Evolutionary conservation across 2,329 filamentous ascomycete genomes (phyloP).

Genomic region (Curvularia hawaiiensis): DNA sequence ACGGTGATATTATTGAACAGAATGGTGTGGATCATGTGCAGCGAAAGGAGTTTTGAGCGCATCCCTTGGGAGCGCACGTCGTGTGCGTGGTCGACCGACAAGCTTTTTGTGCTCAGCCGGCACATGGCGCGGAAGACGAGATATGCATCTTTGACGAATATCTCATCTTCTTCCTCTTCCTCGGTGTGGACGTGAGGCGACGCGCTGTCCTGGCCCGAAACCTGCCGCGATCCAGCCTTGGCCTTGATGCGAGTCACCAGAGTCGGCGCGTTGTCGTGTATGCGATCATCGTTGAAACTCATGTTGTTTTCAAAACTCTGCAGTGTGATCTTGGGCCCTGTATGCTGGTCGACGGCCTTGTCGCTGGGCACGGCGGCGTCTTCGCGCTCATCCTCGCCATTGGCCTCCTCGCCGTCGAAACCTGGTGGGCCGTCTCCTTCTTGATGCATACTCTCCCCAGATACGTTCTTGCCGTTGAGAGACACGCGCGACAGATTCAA

Average conservation of each 20-base stretch:
- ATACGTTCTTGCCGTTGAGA: constrained; percentile 44
- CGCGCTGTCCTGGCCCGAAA: constrained; percentile 52
- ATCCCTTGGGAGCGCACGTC: constrained; percentile 94
- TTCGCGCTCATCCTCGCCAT: constrained; percentile 46
- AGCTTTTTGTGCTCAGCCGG: constrained; percentile 91
- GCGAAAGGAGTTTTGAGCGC: constrained; percentile 93
- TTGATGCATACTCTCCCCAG: constrained; percentile 39
- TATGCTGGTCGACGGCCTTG: constrained; percentile 53
- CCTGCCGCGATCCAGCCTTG: constrained; percentile 48
- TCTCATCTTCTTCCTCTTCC: constrained; percentile 82
- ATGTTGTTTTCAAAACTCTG: constrained; percentile 72
- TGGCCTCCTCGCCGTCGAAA: constrained; percentile 31
- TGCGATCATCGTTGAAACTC: constrained; percentile 67
- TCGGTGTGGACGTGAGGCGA: constrained; percentile 61
- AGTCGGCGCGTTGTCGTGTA: constrained; percentile 70
- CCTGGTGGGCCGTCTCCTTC: constrained; percentile 33
- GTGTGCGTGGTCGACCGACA: constrained; percentile 88
- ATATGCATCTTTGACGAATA: constrained; percentile 96
- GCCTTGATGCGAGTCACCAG: constrained; percentile 66
- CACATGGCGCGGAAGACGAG: constrained; percentile 97
- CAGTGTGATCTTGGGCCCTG: constrained; percentile 65
- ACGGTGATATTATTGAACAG: constrained; percentile 92
- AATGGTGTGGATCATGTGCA: constrained; percentile 93
- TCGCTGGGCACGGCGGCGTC: constrained; percentile 50
- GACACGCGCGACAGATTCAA: constrained; percentile 58